Conservation (phyloP, 169 alveolate genomes). For the Plasmodium gaboni region DNA sequence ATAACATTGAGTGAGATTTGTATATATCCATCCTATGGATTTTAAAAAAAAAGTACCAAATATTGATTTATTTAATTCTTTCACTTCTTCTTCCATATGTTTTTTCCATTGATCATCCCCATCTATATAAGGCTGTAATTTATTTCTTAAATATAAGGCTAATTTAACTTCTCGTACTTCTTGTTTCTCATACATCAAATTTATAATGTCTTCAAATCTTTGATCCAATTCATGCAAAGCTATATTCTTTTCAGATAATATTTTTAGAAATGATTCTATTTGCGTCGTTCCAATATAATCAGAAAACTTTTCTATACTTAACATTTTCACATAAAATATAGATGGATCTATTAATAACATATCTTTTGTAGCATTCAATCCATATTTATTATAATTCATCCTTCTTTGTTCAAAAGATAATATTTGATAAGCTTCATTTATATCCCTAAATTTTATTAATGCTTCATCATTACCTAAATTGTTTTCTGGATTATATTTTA, state of each 20-base stretch:
- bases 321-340: conserved; percentile 79
- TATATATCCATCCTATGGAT: conserved; percentile 87
- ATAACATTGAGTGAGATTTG: conserved; percentile 77
- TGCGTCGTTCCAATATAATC: conserved; percentile 82
- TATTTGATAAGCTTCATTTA: conserved; percentile 84
- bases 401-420: conserved; percentile 76
- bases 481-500: conserved; percentile 95
- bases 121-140: conserved; percentile 66
- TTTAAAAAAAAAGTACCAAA: conserved; percentile 79
- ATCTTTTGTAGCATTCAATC: conserved; percentile 68
- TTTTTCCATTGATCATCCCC: conserved; percentile 42
- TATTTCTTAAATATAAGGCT: conserved; percentile 77
- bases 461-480: conserved; percentile 83
- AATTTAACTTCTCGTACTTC: conserved; percentile 77
- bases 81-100: conserved; percentile 48
- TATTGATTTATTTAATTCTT: conserved; percentile 30
- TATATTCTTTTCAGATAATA: not conserved
- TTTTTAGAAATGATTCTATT: conserved; percentile 62
- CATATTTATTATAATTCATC: conserved; percentile 76
- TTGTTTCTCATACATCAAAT: conserved; percentile 76
- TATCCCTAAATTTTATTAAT: conserved; percentile 79
- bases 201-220: not conserved
- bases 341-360: conserved; percentile 78
- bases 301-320: conserved; percentile 80
- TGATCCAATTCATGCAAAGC: conserved; percentile 37